Base-by-base conservation (phyloP, 129 eudicot species). In the Daucus carota region DNA sequence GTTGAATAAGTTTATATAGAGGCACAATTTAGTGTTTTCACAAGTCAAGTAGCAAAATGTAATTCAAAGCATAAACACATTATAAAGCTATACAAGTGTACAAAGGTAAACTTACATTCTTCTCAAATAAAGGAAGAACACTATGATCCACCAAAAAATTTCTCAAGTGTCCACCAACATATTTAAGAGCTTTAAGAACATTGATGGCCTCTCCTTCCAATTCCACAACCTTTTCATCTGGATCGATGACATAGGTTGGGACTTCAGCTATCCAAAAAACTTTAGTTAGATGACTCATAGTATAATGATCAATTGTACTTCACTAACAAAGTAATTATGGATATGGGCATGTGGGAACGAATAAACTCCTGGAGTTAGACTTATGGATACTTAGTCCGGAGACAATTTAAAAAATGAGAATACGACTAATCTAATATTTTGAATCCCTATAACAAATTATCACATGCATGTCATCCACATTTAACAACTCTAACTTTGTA, bases 141-240 rank as follows among this genome's bases (percentile, higher is more conserved):
- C 92, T 85, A 22, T 86, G 91, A 83, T 93, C 97, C 22, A 90
- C 97, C 85, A 93, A 80, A 73, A 90, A 93, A 85, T 87, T 93
- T 77, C 98, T 90, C 43, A 93, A 82, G 75, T 88, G 98, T 40
- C 87, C 90, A 32, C 88, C 75, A 40, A 93, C 95, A 74, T 87
- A 88, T 84, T 90, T 91, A 72, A 93, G 78, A 43, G 96, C 96
- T 78, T 82, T 81, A 38, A 84, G 80, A 73, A 93, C 97, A 81
- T 93, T 90, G 24, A 70, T 24, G 79, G 90, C 87, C 80, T 90
- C 98, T 36, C 97, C 98, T 74, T 90, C 93, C 76, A 93, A 46
- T 76, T 90, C 98, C 73, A 90, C 90, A 73, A 93, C 41, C 84
- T 91, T 85, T 79, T 93, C 98, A 14, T 93, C 96, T 47, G 91